Percentiles rank a stretch among this genome's conserved stretches.
These are phyloP conservation scores for Nyssa sinensis DNA, from an alignment of 148 eudicot species.

Conservation along the genomic window DNA sequence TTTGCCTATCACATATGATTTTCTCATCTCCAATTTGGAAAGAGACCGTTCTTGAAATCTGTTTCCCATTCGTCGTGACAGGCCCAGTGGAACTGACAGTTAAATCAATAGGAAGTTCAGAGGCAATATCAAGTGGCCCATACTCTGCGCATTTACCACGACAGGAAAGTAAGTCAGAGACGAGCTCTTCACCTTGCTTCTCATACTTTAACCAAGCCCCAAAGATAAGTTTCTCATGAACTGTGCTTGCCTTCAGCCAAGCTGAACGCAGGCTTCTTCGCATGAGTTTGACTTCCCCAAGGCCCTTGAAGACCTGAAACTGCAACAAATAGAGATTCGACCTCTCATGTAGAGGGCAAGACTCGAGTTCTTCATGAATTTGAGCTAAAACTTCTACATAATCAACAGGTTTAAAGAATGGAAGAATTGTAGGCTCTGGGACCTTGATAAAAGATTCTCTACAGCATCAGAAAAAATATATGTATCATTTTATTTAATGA, in stretches of 20 bases:
- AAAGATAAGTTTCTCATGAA: conserved; percentile 75
- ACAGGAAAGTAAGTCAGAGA: conserved; percentile 66
- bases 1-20: conserved; percentile 70
- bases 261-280: conserved; percentile 87
- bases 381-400: conserved; percentile 93
- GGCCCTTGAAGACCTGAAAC: conserved; percentile 93
- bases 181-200: conserved; percentile 82
- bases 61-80: conserved; percentile 13
- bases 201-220: conserved; percentile 94
- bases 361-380: conserved; percentile 88
- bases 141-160: conserved; percentile 78
- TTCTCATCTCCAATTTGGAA: conserved; percentile 72
- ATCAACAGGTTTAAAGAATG: conserved; percentile 84
- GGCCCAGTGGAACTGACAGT: conserved; percentile 21
- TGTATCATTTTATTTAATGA: not conserved
- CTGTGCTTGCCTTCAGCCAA: conserved; percentile 69
- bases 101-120: conserved; percentile 44
- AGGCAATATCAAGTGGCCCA: conserved; percentile 66
- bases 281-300: conserved; percentile 87
- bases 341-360: conserved; percentile 59
- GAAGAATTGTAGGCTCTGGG: conserved; percentile 76
- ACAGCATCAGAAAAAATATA: conserved; percentile 21
- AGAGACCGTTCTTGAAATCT: conserved; percentile 43
- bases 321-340: conserved; percentile 75
- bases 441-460: conserved; percentile 95